Conservation (phyloP, 78 protist species). For the Polysphondylium violaceum region DNA sequence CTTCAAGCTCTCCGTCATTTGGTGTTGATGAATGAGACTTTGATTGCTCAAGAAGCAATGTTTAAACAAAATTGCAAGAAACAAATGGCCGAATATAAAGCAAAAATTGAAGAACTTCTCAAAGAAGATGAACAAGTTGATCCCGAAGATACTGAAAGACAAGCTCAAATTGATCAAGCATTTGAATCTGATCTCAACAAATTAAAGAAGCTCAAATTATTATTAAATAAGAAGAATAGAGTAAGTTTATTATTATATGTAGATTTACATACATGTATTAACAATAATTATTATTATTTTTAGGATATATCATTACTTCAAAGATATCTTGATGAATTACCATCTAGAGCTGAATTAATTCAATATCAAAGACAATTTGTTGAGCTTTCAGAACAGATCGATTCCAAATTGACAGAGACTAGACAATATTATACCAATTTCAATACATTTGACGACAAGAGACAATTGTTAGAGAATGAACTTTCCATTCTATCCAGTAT, state of each 20-base stretch:
- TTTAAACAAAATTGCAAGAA: constrained; percentile 72
- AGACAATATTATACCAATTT: constrained; percentile 86
- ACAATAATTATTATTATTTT: too few relatives aligned
- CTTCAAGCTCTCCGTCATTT: constrained; percentile 65
- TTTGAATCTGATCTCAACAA: constrained; percentile 54
- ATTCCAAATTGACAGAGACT: constrained; percentile 91
- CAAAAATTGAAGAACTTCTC: constrained; percentile 68
- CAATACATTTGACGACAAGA: constrained; percentile 87
- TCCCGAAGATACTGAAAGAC: constrained; percentile 50
- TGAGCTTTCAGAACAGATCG: constrained; percentile 93
- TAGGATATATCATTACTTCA: constrained; percentile 84
- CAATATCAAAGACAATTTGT: constrained; percentile 95
- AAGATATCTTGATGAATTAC: constrained; percentile 91
- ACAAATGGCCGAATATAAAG: constrained; percentile 69
- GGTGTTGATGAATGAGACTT: constrained; percentile 72
- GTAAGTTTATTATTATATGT: constrained; percentile 7
- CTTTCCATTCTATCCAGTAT: constrained; percentile 71
- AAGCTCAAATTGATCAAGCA: constrained; percentile 67
- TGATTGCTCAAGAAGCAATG: constrained; percentile 60
- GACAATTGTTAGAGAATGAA: constrained; percentile 79
- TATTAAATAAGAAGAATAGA: constrained; percentile 73
- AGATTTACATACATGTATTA: background rate
- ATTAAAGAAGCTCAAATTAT: constrained; percentile 43
- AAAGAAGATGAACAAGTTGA: constrained; percentile 15
- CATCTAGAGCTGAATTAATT: constrained; percentile 93